Percentiles rank a stretch among this genome's conserved stretches.
Evolutionary conservation across 108 stramenopile genomes (phyloP).

Genomic region (Hondaea fermentalgiana): DNA sequence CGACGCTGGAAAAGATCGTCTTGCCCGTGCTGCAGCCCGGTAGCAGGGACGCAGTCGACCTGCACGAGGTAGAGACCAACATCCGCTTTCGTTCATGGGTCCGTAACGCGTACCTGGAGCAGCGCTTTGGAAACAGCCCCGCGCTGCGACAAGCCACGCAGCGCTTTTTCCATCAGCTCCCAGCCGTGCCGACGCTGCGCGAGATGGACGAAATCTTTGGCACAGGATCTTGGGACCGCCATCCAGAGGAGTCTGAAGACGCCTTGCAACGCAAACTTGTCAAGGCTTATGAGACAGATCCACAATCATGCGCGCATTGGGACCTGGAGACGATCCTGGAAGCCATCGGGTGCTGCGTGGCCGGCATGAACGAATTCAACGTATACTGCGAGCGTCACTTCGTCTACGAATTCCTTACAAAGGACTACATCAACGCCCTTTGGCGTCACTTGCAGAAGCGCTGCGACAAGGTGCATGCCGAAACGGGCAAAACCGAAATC

Average conservation of each 20-base stretch:
- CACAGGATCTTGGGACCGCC: background rate
- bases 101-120: background rate
- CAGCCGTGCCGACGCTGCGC: background rate
- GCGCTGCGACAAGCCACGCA: background rate
- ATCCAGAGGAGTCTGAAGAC: background rate
- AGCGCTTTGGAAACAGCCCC: background rate
- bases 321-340: background rate
- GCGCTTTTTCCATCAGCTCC: background rate
- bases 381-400: slow-evolving; percentile 5
- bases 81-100: background rate
- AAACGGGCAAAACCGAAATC: background rate
- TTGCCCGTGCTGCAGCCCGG: background rate
- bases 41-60: background rate
- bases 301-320: background rate
- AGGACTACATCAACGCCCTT: background rate
- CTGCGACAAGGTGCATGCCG: background rate
- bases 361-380: slow-evolving; percentile 9
- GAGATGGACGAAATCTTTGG: background rate
- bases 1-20: background rate
- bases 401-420: slow-evolving; percentile 3
- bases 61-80: background rate
- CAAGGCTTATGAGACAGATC: background rate
- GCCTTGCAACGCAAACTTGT: background rate
- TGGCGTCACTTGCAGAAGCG: background rate
- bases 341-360: background rate